Base-by-base conservation (phyloP, 164 flowering plant species). In the Pachysandra terminalis region DNA sequence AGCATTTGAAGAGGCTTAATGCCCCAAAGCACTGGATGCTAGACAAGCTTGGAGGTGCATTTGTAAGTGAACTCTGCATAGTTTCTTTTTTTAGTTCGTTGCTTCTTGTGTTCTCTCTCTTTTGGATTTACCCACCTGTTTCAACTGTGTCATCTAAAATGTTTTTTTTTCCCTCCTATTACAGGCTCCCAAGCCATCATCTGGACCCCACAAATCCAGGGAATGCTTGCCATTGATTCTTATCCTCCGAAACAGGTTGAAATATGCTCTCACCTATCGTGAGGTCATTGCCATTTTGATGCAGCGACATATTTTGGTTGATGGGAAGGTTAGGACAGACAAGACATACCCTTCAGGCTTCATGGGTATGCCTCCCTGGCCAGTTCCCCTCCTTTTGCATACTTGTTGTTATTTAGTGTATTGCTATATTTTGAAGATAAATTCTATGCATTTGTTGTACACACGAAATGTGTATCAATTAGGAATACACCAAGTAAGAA, bases 151-250 rank as follows among this genome's bases (percentile, higher is more conserved):
- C 10, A 45, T 45, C 37, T 32, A 32, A 16, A n/a, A n/a, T n/a
- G n/a, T n/a, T 53, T 64, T 19, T 45, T 52, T 19, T 28, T 59
- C 15, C 72, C 37, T 67, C 7, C 7, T 32, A 7, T n/a, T 32
- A 32, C 37, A 86, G 87, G 87, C 90, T 12, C 87, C 90, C 49
- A 86, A 86, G 74, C 90, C 90, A 56, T 86, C 90, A 52, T 84
- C 87, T 68, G 90, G 90, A 4, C 90, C 90, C 15, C 90, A 86
- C 77, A 86, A 86, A 58, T 73, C 86, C 16, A 78, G 90, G 67
- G 90, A 86, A 70, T 86, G 87, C 73, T 73, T 86, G 74, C 90
- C 90, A 0, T 70, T 86, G 73, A 76, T 82, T 28, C 82, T 85
- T 45, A 85, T 85, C 56, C 63, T 83, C 37, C 67, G 89, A 57